phyloP scores from a whole-genome alignment of 306 rosid genomes.

The Trifolium subterraneum region DNA sequence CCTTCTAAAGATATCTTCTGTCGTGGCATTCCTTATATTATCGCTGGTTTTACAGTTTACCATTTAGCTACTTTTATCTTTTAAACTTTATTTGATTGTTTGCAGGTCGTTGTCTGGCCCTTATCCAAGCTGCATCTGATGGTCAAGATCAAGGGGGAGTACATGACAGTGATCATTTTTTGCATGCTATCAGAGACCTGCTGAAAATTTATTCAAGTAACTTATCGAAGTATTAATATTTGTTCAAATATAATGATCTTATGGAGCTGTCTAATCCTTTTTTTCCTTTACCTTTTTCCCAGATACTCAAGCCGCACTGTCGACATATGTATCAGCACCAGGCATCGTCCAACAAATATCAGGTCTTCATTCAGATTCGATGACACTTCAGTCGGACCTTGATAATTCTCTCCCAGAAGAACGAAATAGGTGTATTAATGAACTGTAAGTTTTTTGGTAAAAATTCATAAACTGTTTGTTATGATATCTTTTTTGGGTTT shows the following conservation, averaged over 20 bases:
- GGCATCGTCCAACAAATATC: constrained; percentile 96
- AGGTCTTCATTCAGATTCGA: constrained; percentile 82
- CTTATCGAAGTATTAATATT: constrained; percentile 28
- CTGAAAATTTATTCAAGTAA: constrained; percentile 89
- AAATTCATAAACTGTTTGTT: constrained; percentile 17
- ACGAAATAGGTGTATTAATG: constrained; percentile 91
- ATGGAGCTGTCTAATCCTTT: constrained; percentile 20
- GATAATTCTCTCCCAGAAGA: constrained; percentile 97
- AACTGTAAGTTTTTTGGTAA: constrained; percentile 69
- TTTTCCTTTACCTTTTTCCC: constrained; percentile 37
- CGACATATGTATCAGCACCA: constrained; percentile 96
- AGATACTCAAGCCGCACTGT: constrained; percentile 85
- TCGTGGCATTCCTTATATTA: constrained; percentile 29
- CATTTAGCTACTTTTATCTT: constrained; percentile 1
- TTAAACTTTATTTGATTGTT: constrained; percentile 35
- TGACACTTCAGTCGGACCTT: constrained; percentile 84
- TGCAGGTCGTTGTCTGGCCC: constrained; percentile 84
- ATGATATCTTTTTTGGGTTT: background rate
- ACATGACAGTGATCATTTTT: constrained; percentile 87
- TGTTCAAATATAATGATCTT: constrained; percentile 33
- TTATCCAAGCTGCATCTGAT: constrained; percentile 93
- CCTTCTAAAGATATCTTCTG: constrained; percentile 19
- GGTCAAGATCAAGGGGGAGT: constrained; percentile 97
- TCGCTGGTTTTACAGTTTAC: constrained; percentile 2
- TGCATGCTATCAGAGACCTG: constrained; percentile 97